Evolutionary conservation across 2,329 filamentous ascomycete genomes (phyloP), one percentile per base, ranked within the genome.

Genomic region (Fusarium tuaranense): DNA sequence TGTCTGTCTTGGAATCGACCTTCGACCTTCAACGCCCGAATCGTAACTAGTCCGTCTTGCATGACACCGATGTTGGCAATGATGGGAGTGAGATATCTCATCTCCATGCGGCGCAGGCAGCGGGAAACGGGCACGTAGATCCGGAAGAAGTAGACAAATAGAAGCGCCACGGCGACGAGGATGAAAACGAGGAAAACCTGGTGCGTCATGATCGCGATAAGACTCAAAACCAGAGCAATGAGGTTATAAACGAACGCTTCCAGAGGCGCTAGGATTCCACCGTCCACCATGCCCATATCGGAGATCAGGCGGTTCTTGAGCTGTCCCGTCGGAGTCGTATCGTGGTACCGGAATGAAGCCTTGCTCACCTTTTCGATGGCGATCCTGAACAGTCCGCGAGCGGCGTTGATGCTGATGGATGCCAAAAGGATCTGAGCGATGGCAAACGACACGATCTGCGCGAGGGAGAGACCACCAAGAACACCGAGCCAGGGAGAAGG

Each of bases 41-140:
- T 95, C 0, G 95, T 98, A 0, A 94, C 95, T 10, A 98, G 85
- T 0, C 95, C 95, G 70, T 97, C 93, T 3, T 97, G 87, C 48
- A 98, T 88, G 27, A 95, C 94, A 27, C 95, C 95, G 73, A 98
- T 98, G 80, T 98, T 98, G 41, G 95, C 95, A 85, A 98, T 95
- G 22, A 98, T 87, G 1, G 95, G 95, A 12, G 92, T 96, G 0
- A 98, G 86, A 1, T 95, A 97, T 0, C 95, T 92, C 93, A 96
- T 97, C 80, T 98, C 95, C 16, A 98, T 88, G 8, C 95, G 90
- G 5, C 95, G 90, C 7, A 98, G 87, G 68, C 92, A 95, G 78
- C 97, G 95, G 0, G 95, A 97, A 0, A 94, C 92, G 0, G 95
- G 95, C 6, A 97, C 85, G 81, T 97, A 98, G 13, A 88, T 88